Base-by-base conservation (phyloP, 331 rosid species). In the Saraca asoca region DNA sequence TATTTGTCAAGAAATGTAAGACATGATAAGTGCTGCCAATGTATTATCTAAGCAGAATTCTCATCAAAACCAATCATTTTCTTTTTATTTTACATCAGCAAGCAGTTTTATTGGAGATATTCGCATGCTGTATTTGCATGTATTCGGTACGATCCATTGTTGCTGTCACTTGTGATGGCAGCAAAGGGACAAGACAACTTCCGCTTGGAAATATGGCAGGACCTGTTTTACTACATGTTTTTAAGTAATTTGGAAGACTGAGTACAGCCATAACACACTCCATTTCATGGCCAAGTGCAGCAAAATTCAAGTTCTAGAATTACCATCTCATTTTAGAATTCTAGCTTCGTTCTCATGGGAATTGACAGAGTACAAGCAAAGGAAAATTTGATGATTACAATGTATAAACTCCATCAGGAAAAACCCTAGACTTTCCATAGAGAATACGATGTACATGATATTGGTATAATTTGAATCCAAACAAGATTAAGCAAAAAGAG, bases 381-480 rank as follows among this genome's bases (percentile, higher is more conserved):
- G 5, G 50, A 59, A 59, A 18, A 35, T 31, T 59, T 18, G 19
- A 41, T 39, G 45, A 46, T 13, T 45, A 6, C 14, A 58, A 46
- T 17, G 15, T 33, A 6, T 34, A 44, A 69, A 58, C 45, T 18
- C 35, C 14, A 44, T 31, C 49, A 7, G 50, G 58, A 45, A 15
- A 58, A 12, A 50, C 39, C 13, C 14, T 45, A 33, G n/a, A 59
- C 19, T 48, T 70, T 59, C 13, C 57, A 60, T 29, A 48, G 12
- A 56, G 57, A 56, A 20, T 58, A 69, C 48, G 12, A 33, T 12
- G 29, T 29, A 41, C 29, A 9, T 42, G 38, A 17, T 52, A 41
- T 52, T 42, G 56, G 29, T 43, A 62, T 56, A 51, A 9, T 38
- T 48, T 19, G 42, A 16, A 69, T 58, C 58, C 17, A 35, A 13